Base-by-base conservation (phyloP, 2,329 filamentous ascomycete genomes). In the Colletotrichum viniferum region DNA sequence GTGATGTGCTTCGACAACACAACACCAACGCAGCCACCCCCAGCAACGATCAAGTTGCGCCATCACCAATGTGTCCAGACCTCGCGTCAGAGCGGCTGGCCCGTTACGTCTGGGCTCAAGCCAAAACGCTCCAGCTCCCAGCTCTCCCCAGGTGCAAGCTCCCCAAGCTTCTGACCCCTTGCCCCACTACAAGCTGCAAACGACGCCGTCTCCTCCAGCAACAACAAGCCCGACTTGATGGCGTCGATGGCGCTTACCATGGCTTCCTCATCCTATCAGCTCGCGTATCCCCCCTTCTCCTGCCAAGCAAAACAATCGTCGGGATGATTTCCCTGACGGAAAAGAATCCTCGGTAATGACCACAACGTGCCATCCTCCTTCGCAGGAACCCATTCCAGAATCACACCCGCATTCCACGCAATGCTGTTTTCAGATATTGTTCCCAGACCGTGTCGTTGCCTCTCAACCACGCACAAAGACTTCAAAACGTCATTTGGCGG, bases 31-130 rank as follows among this genome's bases (percentile, higher is more conserved):
- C 52, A 72, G n/a, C 55, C 68, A 61, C 32, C 16, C 28, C 43
- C 24, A 63, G 60, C 60, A 63, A 63, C 32, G 28, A 63, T 21
- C 60, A 32, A 7, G 56, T 60, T n/a, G 26, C 26, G 26, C 26
- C n/a, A 60, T n/a, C 56, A 34, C 60, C 28, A 62, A 63, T 63
- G 24, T n/a, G 8, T 32, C 26, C n/a, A 30, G n/a, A 7, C 14
- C 16, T 52, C 56, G 55, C 69, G 38, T 72, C 72, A 71, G 52
- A 67, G 72, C 69, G 69, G 55, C 30, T 67, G 72, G 62, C 69
- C 38, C 62, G 61, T 61, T 62, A 32, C 48, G 68, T 55, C 55
- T 69, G 48, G 67, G 60, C 71, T 71, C 71, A 60, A 60, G 36
- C 52, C 68, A 24, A 71, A 66, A 65, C 72, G 24, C 36, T 62